These are phyloP conservation scores for Gypsophila paniculata DNA, from an alignment of 179 eudicot genomes.

Conservation along the genomic window DNA sequence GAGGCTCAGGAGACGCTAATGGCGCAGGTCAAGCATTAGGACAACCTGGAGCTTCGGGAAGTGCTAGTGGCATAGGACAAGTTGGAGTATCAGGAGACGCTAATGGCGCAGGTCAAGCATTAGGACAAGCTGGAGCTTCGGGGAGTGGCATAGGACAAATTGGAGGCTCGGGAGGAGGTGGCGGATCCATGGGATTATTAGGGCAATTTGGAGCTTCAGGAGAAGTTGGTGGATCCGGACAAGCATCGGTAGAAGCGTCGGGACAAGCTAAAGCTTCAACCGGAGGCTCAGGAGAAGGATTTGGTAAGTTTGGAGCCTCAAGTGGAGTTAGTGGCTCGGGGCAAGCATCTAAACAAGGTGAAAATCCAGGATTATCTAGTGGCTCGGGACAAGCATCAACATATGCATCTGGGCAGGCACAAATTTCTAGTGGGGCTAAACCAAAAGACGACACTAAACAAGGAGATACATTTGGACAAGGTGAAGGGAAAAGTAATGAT, in stretches of 20 bases:
- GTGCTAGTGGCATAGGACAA: neutral
- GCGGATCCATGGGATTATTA: no score
- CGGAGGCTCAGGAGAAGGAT: no score
- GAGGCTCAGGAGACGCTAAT: neutral
- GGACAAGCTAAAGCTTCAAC: no score
- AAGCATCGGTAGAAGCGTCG: no score
- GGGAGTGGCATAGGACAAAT: no score
- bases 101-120: neutral
- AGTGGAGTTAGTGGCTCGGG: neutral
- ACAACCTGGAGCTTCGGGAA: neutral
- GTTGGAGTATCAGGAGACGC: neutral
- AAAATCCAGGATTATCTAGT: neutral
- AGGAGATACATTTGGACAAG: neutral
- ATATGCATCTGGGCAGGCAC: neutral
- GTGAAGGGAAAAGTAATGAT: neutral
- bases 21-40: no score
- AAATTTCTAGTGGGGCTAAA: neutral
- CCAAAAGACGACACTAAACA: neutral
- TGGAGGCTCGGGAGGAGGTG: no score
- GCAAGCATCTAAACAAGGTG: neutral
- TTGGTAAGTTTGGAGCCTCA: no score
- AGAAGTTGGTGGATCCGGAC: no score
- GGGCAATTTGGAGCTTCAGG: neutral
- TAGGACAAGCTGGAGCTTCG: neutral
- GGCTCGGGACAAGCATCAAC: neutral